Conservation (phyloP, 2,329 filamentous ascomycete genomes). For the Paecilomyces niveus region DNA sequence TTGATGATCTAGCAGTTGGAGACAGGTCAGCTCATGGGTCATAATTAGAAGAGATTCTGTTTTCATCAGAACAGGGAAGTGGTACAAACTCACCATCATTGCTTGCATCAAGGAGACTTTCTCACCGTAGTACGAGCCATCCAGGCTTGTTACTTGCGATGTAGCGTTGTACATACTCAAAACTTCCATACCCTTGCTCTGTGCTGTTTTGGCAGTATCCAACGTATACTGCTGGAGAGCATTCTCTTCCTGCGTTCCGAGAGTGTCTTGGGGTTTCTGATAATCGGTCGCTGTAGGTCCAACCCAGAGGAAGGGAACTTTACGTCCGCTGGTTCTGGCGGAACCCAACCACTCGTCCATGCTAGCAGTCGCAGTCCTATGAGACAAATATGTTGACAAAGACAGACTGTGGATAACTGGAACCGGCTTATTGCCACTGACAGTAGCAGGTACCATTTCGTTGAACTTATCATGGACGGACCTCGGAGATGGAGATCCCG, state of each 20-base stretch:
- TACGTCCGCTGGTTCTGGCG: constrained; percentile 26
- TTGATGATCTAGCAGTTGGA: not conserved
- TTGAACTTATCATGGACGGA: constrained; percentile 23
- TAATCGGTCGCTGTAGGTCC: constrained; percentile 33
- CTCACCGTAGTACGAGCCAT: constrained; percentile 32
- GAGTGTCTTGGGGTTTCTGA: constrained; percentile 19
- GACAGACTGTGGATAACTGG: constrained; percentile 35
- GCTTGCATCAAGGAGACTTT: constrained; percentile 37
- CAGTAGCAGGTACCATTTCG: constrained; percentile 19
- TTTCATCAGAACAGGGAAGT: not conserved
- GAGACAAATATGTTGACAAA: constrained; percentile 23
- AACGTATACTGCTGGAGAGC: constrained; percentile 34
- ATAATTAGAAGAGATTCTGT: not conserved
- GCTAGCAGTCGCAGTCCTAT: constrained; percentile 19
- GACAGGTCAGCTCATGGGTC: not conserved
- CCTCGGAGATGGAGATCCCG: constrained; percentile 21
- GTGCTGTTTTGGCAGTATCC: constrained; percentile 25
- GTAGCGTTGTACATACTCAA: constrained; percentile 40
- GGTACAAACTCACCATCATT: constrained; percentile 30
- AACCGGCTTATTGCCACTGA: constrained; percentile 29
- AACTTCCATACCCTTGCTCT: constrained; percentile 30
- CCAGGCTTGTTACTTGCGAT: constrained; percentile 31
- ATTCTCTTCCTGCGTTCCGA: constrained; percentile 24
- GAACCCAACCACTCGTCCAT: constrained; percentile 35
- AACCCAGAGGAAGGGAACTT: constrained; percentile 38